Conservation (phyloP, 1,139 yeast species). For the Ogataea hybrid region DNA sequence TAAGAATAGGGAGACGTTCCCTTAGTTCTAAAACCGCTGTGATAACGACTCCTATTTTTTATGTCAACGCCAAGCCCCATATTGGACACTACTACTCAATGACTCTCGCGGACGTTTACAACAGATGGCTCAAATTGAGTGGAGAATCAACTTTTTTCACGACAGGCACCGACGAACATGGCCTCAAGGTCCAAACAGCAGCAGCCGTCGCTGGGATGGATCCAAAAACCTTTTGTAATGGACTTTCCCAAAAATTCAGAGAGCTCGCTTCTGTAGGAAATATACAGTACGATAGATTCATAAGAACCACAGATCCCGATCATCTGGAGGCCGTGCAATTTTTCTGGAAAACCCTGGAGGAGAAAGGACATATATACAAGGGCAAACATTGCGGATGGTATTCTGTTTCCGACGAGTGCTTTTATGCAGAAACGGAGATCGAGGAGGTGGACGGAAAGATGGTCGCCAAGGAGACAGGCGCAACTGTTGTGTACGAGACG, state of each 20-base stretch:
- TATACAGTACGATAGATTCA: constrained; percentile 70
- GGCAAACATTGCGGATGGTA: constrained; percentile 95
- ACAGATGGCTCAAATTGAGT: constrained; percentile 63
- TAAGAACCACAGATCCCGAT: constrained; percentile 85
- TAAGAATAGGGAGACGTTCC: background rate
- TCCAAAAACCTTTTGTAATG: constrained; percentile 74
- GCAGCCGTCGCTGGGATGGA: constrained; percentile 54
- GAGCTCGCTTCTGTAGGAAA: constrained; percentile 54
- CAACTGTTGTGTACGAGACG: constrained; percentile 68
- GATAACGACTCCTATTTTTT: constrained; percentile 91
- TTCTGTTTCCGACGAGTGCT: constrained; percentile 90
- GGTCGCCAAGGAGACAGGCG: constrained; percentile 72
- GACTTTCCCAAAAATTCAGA: constrained; percentile 62
- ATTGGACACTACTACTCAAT: constrained; percentile 90
- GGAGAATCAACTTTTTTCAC: constrained; percentile 54
- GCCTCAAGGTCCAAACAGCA: constrained; percentile 79
- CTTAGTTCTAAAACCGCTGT: constrained; percentile 32
- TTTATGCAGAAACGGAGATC: constrained; percentile 81
- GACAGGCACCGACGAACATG: constrained; percentile 98
- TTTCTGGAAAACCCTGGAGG: constrained; percentile 64
- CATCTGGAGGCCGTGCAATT: constrained; percentile 63
- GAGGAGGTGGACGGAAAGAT: constrained; percentile 38
- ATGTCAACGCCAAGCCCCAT: constrained; percentile 95
- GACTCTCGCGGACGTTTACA: constrained; percentile 76
- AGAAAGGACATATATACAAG: constrained; percentile 69